These are phyloP conservation scores for Stylosanthes scabra DNA, from an alignment of 331 rosid species.

Conservation along the genomic window DNA sequence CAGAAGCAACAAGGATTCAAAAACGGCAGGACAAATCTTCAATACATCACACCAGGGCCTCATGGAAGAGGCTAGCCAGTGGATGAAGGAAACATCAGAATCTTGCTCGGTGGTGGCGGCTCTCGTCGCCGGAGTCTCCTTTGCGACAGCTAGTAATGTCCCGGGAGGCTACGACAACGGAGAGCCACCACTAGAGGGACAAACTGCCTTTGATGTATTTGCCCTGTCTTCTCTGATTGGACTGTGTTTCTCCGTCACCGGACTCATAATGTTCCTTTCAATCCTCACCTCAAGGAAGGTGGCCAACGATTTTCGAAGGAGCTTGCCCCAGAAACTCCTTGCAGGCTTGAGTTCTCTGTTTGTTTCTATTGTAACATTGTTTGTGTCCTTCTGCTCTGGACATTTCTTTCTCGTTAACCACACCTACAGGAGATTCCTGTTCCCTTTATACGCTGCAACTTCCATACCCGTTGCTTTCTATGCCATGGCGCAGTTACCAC, in stretches of 20 bases:
- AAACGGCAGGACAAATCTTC: constrained; percentile 39
- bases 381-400: constrained; percentile 55
- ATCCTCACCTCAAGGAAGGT: constrained; percentile 61
- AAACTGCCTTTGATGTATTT: constrained; percentile 47
- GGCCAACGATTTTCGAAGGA: constrained; percentile 52
- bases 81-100: constrained; percentile 43
- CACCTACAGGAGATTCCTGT: constrained; percentile 7
- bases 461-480: constrained; percentile 50
- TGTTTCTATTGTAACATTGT: constrained; percentile 41
- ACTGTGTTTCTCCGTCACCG: constrained; percentile 65
- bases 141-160: constrained; percentile 26
- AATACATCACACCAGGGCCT: background rate
- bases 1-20: background rate
- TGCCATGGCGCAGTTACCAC: constrained; percentile 53
- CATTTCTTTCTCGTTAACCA: constrained; percentile 45
- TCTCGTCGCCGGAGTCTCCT: constrained; percentile 47
- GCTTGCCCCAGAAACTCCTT: constrained; percentile 50
- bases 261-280: constrained; percentile 63
- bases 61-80: constrained; percentile 2
- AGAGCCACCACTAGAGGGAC: constrained; percentile 33
- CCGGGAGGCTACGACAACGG: constrained; percentile 40
- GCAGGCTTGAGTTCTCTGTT: constrained; percentile 53
- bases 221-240: constrained; percentile 49
- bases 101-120: constrained; percentile 62
- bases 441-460: constrained; percentile 41